Evolutionary conservation across 495 filamentous ascomycete species (phyloP).

Genomic region (Penicillium desertorum): DNA sequence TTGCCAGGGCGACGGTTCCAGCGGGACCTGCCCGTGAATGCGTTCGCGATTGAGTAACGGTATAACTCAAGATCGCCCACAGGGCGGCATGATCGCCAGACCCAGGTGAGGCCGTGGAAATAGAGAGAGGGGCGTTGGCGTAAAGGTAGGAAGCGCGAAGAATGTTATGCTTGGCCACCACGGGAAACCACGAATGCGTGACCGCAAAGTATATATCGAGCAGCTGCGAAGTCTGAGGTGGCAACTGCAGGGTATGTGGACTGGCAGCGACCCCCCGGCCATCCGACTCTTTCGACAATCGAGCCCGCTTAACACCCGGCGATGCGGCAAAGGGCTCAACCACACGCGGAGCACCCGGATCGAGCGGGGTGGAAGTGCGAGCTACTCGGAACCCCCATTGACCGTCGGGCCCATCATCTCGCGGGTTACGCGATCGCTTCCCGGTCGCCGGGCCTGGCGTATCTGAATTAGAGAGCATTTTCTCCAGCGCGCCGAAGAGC

Average conservation of each 20-base stretch:
- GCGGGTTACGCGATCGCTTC: slow-evolving; percentile 41
- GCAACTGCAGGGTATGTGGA: slow-evolving; percentile 44
- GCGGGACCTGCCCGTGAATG: slow-evolving; percentile 26
- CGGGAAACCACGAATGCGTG: slow-evolving; percentile 72
- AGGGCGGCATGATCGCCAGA: slow-evolving; percentile 63
- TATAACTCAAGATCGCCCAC: slow-evolving; percentile 61
- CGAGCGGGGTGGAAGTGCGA: slow-evolving; percentile 32
- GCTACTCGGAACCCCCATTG: slow-evolving; percentile 43
- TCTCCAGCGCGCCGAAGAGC: slow-evolving; percentile 54
- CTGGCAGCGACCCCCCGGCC: slow-evolving; percentile 13
- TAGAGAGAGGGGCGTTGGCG: slow-evolving; percentile 47
- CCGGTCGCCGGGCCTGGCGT: slow-evolving; percentile 21
- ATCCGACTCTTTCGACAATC: slow-evolving; percentile 27
- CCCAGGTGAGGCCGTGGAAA: slow-evolving; percentile 37
- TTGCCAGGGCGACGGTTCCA: slow-evolving; percentile 25
- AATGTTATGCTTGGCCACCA: slow-evolving; percentile 68
- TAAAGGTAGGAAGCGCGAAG: slow-evolving; percentile 54
- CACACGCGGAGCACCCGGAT: slow-evolving; percentile 33
- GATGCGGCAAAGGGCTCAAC: slow-evolving; percentile 28
- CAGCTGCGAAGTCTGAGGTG: slow-evolving; percentile 61
- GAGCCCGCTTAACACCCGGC: slow-evolving; percentile 33
- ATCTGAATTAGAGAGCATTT: slow-evolving; percentile 49
- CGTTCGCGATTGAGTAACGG: slow-evolving; percentile 45
- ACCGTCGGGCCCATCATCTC: slow-evolving; percentile 29
- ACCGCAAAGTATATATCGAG: slow-evolving; percentile 72